Conservation (phyloP, 2,329 filamentous ascomycete species). For the Aspergillus glaucus region DNA sequence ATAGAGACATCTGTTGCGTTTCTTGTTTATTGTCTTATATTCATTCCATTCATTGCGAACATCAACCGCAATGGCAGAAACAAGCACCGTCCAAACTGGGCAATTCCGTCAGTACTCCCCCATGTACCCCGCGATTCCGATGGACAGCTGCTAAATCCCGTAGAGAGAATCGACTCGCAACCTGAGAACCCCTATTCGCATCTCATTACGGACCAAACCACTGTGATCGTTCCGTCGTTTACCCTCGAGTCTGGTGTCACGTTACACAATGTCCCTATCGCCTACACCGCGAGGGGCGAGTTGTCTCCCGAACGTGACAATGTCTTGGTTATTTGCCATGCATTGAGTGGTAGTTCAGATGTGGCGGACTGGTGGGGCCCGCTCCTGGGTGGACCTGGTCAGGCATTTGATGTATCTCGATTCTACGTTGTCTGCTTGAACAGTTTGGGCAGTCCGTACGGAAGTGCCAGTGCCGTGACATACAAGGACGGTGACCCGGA, state of each 20-base stretch:
- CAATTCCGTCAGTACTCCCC: conserved; percentile 34
- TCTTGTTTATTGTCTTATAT: not conserved
- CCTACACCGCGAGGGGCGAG: conserved; percentile 57
- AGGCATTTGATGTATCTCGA: conserved; percentile 48
- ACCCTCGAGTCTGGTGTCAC: conserved; percentile 87
- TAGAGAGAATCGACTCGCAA: conserved; percentile 55
- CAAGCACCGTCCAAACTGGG: conserved; percentile 11
- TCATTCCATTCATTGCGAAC: not conserved
- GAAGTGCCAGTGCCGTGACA: conserved; percentile 56
- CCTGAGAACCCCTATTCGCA: conserved; percentile 85
- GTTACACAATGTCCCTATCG: conserved; percentile 65
- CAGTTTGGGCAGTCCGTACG: conserved; percentile 51
- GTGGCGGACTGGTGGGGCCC: conserved; percentile 53
- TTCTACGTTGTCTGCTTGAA: conserved; percentile 52
- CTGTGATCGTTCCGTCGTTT: conserved; percentile 81
- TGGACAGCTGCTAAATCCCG: conserved; percentile 48
- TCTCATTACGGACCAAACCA: conserved; percentile 81
- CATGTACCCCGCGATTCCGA: conserved; percentile 1
- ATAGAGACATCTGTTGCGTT: not conserved
- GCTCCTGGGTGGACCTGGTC: conserved; percentile 47
- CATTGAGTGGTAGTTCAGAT: conserved; percentile 50
- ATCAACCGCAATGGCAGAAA: conserved; percentile 17
- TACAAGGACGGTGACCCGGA: conserved; percentile 71
- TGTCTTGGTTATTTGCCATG: conserved; percentile 56
- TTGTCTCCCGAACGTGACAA: conserved; percentile 54